These are phyloP conservation scores for Pezicula rhizophila DNA, from an alignment of 2,329 filamentous ascomycete species.

Conservation along the genomic window DNA sequence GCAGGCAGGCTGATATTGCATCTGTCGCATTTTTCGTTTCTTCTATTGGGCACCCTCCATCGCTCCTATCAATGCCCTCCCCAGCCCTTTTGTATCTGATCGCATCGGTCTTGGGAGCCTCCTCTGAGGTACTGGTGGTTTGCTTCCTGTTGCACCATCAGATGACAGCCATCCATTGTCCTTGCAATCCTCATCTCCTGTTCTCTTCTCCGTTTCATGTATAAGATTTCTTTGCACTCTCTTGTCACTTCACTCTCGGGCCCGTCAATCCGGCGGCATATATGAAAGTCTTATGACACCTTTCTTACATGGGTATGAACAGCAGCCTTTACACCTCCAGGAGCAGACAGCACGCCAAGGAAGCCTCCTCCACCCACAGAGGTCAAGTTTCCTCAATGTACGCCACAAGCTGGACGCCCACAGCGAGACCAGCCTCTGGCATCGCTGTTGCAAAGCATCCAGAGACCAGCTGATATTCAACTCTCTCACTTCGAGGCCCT, in stretches of 20 bases:
- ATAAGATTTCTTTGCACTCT: background rate
- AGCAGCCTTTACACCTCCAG: conserved; percentile 14
- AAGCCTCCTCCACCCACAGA: conserved; percentile 20
- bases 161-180: background rate
- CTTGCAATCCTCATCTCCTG: background rate
- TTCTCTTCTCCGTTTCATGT: background rate
- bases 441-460: conserved; percentile 45
- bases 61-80: no score
- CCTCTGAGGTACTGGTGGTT: no score
- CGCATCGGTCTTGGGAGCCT: no score
- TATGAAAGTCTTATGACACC: background rate
- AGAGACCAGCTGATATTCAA: conserved; percentile 44
- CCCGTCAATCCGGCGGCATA: background rate
- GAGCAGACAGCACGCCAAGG: conserved; percentile 14
- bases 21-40: no score
- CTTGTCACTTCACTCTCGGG: conserved; percentile 1
- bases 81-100: no score
- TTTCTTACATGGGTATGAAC: conserved; percentile 15
- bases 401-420: conserved; percentile 28
- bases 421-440: conserved; percentile 35
- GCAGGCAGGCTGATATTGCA: background rate
- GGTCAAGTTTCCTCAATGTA: conserved; percentile 19
- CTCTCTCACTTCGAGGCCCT: conserved; percentile 50
- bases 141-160: background rate
- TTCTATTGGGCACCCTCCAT: no score